phyloP scores from a whole-genome alignment of 306 rosid genomes.

The Lathyrus tuberosus region DNA sequence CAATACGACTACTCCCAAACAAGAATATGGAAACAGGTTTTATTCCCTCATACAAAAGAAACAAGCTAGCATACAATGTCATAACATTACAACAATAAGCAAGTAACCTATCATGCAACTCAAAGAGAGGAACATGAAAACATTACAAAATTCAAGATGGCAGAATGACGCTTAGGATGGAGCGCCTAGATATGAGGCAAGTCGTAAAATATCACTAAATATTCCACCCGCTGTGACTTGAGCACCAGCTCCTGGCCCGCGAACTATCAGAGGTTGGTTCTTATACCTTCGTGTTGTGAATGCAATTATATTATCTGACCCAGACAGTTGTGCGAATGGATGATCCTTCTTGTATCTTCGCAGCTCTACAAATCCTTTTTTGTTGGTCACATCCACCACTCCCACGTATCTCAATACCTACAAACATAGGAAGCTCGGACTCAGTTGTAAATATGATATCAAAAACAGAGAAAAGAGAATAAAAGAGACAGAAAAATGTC shows the following conservation, averaged over 20 bases:
- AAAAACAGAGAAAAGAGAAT: neutral
- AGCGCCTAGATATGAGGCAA: conserved; percentile 97
- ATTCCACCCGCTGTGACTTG: conserved; percentile 98
- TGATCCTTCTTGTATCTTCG: conserved; percentile 82
- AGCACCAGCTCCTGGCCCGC: conserved; percentile 99
- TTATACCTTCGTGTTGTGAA: conserved; percentile 84
- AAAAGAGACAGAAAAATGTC: neutral
- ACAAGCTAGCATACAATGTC: conserved; percentile 17
- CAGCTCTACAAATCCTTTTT: conserved; percentile 76
- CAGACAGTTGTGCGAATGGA: conserved; percentile 94
- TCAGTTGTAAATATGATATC: neutral
- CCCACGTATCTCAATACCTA: conserved; percentile 97
- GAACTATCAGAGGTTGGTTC: conserved; percentile 83
- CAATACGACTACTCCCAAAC: neutral
- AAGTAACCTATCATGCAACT: conserved; percentile 21
- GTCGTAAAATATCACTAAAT: conserved; percentile 89
- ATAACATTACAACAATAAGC: conserved; percentile 15
- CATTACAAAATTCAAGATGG: conserved; percentile 39
- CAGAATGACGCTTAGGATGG: conserved; percentile 61
- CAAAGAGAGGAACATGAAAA: conserved; percentile 16
- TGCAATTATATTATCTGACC: conserved; percentile 93
- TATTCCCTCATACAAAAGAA: conserved; percentile 15
- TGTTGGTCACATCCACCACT: conserved; percentile 77
- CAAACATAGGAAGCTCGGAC: conserved; percentile 33
- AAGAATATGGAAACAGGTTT: neutral